These are phyloP conservation scores for Rauvolfia tetraphylla DNA, from an alignment of 257 asterid genomes.

Conservation along the genomic window DNA sequence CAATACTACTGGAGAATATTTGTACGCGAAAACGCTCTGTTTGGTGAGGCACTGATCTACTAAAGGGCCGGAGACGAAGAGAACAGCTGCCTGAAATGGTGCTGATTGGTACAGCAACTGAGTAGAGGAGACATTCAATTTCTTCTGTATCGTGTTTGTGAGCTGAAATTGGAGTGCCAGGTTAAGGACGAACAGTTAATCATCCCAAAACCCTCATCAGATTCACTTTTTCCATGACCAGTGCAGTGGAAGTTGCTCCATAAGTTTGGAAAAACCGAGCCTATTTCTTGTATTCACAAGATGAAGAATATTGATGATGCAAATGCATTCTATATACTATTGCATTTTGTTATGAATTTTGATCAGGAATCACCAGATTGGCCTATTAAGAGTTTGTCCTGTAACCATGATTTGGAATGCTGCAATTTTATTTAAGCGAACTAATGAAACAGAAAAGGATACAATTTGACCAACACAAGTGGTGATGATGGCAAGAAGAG, in stretches of 20 bases:
- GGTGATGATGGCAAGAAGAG: slow-evolving; percentile 78
- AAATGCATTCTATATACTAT: too few species aligned
- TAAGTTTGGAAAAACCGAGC: too few species aligned
- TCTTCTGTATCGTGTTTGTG: slow-evolving; percentile 88
- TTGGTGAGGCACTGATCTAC: slow-evolving; percentile 71
- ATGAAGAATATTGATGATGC: too few species aligned
- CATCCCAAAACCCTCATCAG: background rate
- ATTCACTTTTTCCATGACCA: too few species aligned
- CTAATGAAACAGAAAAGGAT: slow-evolving; percentile 14
- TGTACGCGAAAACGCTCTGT: slow-evolving; percentile 65
- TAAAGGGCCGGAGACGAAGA: slow-evolving; percentile 65
- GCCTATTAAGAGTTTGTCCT: background rate
- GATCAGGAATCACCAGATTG: background rate
- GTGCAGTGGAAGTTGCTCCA: too few species aligned
- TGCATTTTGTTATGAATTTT: background rate
- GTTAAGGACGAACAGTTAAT: slow-evolving; percentile 13
- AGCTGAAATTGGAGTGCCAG: slow-evolving; percentile 42
- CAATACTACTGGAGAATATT: slow-evolving; percentile 61
- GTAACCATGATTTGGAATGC: background rate
- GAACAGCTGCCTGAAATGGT: slow-evolving; percentile 83
- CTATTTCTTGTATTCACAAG: too few species aligned
- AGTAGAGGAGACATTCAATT: slow-evolving; percentile 75
- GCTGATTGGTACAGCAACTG: slow-evolving; percentile 86
- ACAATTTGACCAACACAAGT: slow-evolving; percentile 94
- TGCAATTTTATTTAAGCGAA: background rate